Percentiles rank a stretch among this genome's conserved stretches.
These are phyloP conservation scores for Mycena capillaripes DNA, from an alignment of 768 basidiomycete genomes.

Conservation along the genomic window DNA sequence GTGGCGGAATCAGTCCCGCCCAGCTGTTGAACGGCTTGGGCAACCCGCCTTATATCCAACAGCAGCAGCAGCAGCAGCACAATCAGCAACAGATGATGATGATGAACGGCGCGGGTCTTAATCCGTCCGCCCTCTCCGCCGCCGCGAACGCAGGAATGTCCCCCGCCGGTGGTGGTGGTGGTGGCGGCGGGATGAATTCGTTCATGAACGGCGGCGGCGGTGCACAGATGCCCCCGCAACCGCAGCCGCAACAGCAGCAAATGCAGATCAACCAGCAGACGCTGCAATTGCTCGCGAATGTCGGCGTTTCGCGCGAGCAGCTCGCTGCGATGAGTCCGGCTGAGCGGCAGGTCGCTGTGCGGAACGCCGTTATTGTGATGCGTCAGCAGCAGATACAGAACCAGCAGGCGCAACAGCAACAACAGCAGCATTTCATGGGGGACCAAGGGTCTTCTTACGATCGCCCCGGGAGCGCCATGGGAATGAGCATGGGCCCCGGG, in stretches of 20 bases:
- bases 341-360: constrained; percentile 23
- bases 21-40: constrained; percentile 32
- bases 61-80: constrained; percentile 31
- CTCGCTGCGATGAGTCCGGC: constrained; percentile 20
- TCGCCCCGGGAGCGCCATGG: constrained; percentile 31
- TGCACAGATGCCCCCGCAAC: constrained; percentile 14
- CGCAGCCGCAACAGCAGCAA: constrained; percentile 6
- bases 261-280: background rate
- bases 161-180: background rate
- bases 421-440: constrained; percentile 21
- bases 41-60: constrained; percentile 28
- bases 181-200: constrained; percentile 14
- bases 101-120: constrained; percentile 28
- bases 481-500: constrained; percentile 25
- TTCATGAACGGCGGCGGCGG: constrained; percentile 21
- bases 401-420: constrained; percentile 23
- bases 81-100: constrained; percentile 30
- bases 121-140: constrained; percentile 30
- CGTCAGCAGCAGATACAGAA: constrained; percentile 25
- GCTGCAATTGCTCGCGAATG: constrained; percentile 15
- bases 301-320: constrained; percentile 35
- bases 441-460: constrained; percentile 20
- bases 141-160: constrained; percentile 18
- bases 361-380: background rate
- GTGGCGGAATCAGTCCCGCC: constrained; percentile 28